Evolutionary conservation across 352 stramenopile genomes (phyloP).

Genomic region (Globisporangium sylvaticum): DNA sequence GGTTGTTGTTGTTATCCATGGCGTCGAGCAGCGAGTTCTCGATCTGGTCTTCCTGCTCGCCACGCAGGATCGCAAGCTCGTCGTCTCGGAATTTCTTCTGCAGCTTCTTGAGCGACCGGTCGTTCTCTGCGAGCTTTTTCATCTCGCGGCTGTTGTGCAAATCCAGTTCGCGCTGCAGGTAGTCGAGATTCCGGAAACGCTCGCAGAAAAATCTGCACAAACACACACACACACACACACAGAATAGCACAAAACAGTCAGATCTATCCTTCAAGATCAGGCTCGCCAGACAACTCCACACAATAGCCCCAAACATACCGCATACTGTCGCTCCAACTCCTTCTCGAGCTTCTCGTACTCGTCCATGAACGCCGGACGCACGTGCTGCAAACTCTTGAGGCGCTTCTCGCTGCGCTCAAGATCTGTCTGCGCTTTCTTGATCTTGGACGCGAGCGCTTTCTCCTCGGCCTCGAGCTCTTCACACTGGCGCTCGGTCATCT

Average conservation of each 20-base stretch:
- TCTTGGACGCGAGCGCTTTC: slow-evolving; percentile 88
- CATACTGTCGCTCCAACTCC: slow-evolving; percentile 95
- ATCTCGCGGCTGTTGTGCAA: slow-evolving; percentile 84
- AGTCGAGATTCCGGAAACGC: slow-evolving; percentile 95
- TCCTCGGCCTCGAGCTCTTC: slow-evolving; percentile 92
- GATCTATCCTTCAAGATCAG: no score
- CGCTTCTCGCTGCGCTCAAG: slow-evolving; percentile 94
- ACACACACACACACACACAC: slow-evolving; percentile 23
- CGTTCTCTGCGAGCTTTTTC: slow-evolving; percentile 86
- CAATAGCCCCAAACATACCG: no score
- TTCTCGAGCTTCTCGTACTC: slow-evolving; percentile 97
- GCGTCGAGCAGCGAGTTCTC: slow-evolving; percentile 53
- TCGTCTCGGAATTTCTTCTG: slow-evolving; percentile 93
- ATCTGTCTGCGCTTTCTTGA: slow-evolving; percentile 94
- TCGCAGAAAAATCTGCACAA: slow-evolving; percentile 87
- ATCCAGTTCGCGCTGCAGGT: slow-evolving; percentile 93
- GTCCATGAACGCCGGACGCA: slow-evolving; percentile 95
- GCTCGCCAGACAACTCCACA: no score
- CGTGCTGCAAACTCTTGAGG: slow-evolving; percentile 89
- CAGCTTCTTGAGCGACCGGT: slow-evolving; percentile 89
- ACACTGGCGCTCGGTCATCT: slow-evolving; percentile 84
- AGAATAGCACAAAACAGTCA: no score
- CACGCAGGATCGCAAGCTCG: slow-evolving; percentile 85
- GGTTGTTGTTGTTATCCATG: slow-evolving; percentile 47
- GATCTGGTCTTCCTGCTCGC: slow-evolving; percentile 80